Base-by-base conservation (phyloP, 164 flowering plant species). In the Piper longum region DNA sequence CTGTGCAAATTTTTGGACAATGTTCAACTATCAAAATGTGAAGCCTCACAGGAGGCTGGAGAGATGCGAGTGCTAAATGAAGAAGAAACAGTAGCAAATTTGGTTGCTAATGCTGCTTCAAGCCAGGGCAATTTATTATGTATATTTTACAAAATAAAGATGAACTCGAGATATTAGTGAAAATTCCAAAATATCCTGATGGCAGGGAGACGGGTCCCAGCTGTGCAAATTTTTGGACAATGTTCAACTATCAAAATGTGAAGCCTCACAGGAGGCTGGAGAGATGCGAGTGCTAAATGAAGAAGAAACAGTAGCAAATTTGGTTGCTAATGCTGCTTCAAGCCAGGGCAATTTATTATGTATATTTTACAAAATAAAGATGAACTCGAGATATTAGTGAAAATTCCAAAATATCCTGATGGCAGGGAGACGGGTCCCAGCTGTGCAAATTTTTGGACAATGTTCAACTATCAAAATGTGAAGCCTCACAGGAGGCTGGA, bases 41-140 rank as follows among this genome's bases (percentile, higher is more conserved):
- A 78, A 45, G 69, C 74, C n/a, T 17, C 64, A 63, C 69, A 70
- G 66, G 83, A 76, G 43, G 77, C 16, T 26, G 40, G 40, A 26
- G 59, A 74, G 58, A 42, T 78, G 71, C 83, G 76, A 66, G 40
- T 72, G 19, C 61, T 88, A 69, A 73, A 72, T 36, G 78, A 67
- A 52, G 75, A 82, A 70, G 87, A 85, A 72, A 86, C 89, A 14
- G 54, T 88, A 66, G 81, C 76, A 43, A 77, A 68, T 44, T 71
- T 88, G 54, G 74, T 65, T 70, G 68, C 52, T 45, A 45, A 14
- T 45, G 52, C 52, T 45, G 4, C 78, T 58, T 64, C 70, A 36
- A 61, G 59, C 59, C 74, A 54, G 41, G 79, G 81, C 65, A 72
- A 79, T 72, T 73, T 86, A 83, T 93, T 88, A 73, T 73, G 76